Evolutionary conservation across 257 asterid genomes (phyloP).

Genomic region (Haberlea rhodopensis): DNA sequence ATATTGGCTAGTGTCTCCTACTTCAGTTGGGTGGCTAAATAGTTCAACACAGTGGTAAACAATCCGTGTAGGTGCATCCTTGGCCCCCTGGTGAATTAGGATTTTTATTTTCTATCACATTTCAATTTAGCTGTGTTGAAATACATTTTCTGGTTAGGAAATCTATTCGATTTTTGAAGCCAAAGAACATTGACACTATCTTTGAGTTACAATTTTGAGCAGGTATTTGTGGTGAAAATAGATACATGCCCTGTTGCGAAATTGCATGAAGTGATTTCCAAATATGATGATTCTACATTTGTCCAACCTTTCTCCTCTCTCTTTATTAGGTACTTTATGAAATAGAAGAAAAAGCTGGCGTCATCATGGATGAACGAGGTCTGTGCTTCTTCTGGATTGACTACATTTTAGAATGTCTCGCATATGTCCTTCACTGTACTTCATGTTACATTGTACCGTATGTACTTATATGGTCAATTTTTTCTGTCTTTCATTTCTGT

Average conservation of each 20-base stretch:
- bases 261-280: not conserved
- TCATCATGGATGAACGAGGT: conserved; percentile 95
- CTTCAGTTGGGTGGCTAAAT: not conserved
- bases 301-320: conserved; percentile 10
- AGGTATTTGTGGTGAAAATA: not conserved
- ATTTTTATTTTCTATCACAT: not conserved
- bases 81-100: not conserved
- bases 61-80: not conserved
- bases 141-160: no score
- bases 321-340: conserved; percentile 66
- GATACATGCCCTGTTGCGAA: not conserved
- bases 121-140: not conserved
- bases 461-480: not conserved
- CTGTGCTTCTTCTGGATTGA: conserved; percentile 17
- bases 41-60: not conserved
- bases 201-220: not conserved
- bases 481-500: not conserved
- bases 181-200: not conserved
- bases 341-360: conserved; percentile 79
- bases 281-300: not conserved
- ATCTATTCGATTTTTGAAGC: no score
- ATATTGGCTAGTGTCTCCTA: not conserved
- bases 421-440: no score
- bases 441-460: not conserved
- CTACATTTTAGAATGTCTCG: not conserved